Evolutionary conservation across 2,329 filamentous ascomycete genomes (phyloP).

Genomic region (Apiospora arundinis): DNA sequence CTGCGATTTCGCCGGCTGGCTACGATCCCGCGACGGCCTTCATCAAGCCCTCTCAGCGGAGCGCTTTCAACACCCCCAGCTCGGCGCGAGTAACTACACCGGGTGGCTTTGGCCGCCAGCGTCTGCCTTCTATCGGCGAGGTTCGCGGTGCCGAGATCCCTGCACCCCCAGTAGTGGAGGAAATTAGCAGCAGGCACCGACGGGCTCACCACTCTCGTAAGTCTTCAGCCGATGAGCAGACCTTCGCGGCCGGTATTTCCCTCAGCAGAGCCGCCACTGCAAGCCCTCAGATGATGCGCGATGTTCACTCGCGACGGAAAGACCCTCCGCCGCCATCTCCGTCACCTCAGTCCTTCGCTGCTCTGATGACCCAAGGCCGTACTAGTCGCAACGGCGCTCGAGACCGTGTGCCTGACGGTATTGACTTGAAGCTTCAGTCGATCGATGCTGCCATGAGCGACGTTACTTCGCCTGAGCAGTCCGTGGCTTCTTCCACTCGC

Average conservation of each 20-base stretch:
- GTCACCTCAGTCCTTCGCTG: slow-evolving; percentile 67
- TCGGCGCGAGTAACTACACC: slow-evolving; percentile 69
- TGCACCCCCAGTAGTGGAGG: slow-evolving; percentile 29
- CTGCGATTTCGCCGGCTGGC: slow-evolving; percentile 74
- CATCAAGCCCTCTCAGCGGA: slow-evolving; percentile 69
- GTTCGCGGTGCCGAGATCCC: slow-evolving; percentile 46
- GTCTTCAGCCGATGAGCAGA: slow-evolving; percentile 48
- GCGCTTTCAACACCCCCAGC: slow-evolving; percentile 72
- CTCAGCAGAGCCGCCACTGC: slow-evolving; percentile 71
- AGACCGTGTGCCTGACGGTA: slow-evolving; percentile 77
- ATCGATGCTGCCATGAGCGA: slow-evolving; percentile 59
- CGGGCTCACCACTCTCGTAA: slow-evolving; percentile 43
- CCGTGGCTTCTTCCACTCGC: slow-evolving; percentile 57
- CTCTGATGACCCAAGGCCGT: slow-evolving; percentile 64
- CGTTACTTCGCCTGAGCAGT: slow-evolving; percentile 63
- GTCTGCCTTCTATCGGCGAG: slow-evolving; percentile 82
- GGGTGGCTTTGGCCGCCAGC: slow-evolving; percentile 64
- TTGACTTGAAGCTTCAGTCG: slow-evolving; percentile 68
- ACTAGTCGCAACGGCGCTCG: slow-evolving; percentile 73
- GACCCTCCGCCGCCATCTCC: slow-evolving; percentile 71
- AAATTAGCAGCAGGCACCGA: slow-evolving; percentile 32
- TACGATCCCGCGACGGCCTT: slow-evolving; percentile 72
- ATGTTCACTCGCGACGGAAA: slow-evolving; percentile 46
- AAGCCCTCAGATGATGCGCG: slow-evolving; percentile 68
- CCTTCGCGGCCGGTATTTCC: slow-evolving; percentile 50